Conservation (phyloP, 2,329 filamentous ascomycete species). For the Cladosporium sp. region DNA sequence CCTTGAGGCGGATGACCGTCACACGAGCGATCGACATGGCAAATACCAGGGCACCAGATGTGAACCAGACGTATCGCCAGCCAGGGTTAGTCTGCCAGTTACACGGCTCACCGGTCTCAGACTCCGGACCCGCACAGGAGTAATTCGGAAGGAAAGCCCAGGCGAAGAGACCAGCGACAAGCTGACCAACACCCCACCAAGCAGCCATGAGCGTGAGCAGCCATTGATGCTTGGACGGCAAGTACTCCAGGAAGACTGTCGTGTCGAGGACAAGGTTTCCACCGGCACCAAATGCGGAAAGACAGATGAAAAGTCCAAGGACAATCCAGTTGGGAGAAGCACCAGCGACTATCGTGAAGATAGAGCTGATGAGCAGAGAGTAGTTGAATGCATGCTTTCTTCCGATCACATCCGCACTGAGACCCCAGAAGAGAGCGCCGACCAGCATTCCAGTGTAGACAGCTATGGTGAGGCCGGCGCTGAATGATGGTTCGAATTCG, state of each 20-base stretch:
- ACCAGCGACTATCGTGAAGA: conserved; percentile 62
- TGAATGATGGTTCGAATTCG: conserved; percentile 56
- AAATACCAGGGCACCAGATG: conserved; percentile 51
- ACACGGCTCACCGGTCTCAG: conserved; percentile 39
- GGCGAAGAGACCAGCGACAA: conserved; percentile 51
- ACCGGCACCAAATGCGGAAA: conserved; percentile 62
- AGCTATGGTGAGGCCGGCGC: conserved; percentile 55
- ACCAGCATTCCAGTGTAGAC: conserved; percentile 53
- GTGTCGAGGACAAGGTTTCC: conserved; percentile 63
- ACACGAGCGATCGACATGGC: conserved; percentile 51
- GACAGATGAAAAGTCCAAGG: conserved; percentile 59
- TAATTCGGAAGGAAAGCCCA: conserved; percentile 52
- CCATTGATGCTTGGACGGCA: conserved; percentile 59
- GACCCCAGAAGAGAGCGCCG: conserved; percentile 65
- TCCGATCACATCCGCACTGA: conserved; percentile 64
- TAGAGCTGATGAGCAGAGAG: conserved; percentile 58
- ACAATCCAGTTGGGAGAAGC: conserved; percentile 63
- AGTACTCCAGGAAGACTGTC: conserved; percentile 55
- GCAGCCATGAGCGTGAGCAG: conserved; percentile 59
- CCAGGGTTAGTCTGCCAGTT: conserved; percentile 51
- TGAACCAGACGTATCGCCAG: conserved; percentile 56
- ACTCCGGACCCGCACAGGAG: conserved; percentile 37
- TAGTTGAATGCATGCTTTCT: conserved; percentile 66
- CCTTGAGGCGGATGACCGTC: conserved; percentile 50
- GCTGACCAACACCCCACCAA: conserved; percentile 52